Base-by-base conservation (phyloP, 345 rosid species). In the Streptanthus diversifolius region DNA sequence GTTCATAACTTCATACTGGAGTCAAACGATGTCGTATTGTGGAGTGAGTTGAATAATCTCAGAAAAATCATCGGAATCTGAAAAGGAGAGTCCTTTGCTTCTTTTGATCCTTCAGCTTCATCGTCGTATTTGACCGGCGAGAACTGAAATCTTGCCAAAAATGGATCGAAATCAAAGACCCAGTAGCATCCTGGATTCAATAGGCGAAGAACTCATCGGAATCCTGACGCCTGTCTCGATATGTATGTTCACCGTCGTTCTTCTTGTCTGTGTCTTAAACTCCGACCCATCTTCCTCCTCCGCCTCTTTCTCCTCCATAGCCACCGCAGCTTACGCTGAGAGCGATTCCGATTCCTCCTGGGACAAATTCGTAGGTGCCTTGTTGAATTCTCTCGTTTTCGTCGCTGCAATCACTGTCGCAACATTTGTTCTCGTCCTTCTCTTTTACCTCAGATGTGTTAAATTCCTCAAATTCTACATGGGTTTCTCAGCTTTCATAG, bases 401-500 rank as follows among this genome's bases (percentile, higher is more conserved):
- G 93, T 91, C 27, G 90, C 80, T 67, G 83, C 88, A 39, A 85
- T 93, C 68, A 93, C 96, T 0, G 74, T 59, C 25, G 97, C 79
- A 12, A 91, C 98, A 24, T 91, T 93, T 77, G 12, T 89, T 29
- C 79, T 93, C 81, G 96, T 91, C 57, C 91, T 93, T 66, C 85
- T 93, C 39, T 91, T 93, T 77, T 93, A 93, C 74, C 77, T 91
- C 55, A 82, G 96, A 77, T 89, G 97, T 80, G 85, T 88, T 21
- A 81, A 63, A 37, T 89, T 91, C 89, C 82, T 89, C 67, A 88
- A 80, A 68, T 55, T 77, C 62, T 85, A 91, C 83, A 87, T 89
- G 95, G 97, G 85, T 51, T 91, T 93, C 82, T 91, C 96, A 29
- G 86, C 96, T 32, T 93, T 93, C 71, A 55, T 86, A 30, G 98